Percentiles rank a stretch among this genome's conserved stretches.
Conservation (phyloP, 2,329 filamentous ascomycete genomes). For the Stachybotrys echinatus region DNA sequence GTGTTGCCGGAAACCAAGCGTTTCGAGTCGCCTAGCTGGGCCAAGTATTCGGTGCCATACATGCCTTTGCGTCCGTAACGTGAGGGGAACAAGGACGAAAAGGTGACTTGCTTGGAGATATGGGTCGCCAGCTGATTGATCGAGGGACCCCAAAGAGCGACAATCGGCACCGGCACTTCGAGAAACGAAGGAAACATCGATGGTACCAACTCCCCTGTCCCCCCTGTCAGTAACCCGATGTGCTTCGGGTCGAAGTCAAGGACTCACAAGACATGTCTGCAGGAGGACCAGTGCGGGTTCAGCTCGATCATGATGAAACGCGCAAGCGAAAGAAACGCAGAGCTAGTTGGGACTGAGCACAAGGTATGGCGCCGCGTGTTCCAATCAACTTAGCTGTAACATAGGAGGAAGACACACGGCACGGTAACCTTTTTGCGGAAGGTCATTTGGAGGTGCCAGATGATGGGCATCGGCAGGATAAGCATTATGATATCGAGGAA, state of each 20-base stretch:
- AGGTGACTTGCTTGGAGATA: neutral
- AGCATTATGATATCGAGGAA: neutral
- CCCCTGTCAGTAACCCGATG: neutral
- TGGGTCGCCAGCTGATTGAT: neutral
- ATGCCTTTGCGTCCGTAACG: neutral
- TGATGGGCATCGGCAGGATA: neutral
- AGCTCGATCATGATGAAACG: neutral
- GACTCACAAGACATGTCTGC: neutral
- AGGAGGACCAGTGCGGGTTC: neutral
- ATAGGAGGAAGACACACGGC: neutral
- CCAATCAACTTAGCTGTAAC: neutral
- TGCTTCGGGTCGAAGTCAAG: neutral
- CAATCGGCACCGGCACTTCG: neutral
- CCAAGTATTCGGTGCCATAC: neutral
- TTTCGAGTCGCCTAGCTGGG: neutral
- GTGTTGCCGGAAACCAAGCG: neutral
- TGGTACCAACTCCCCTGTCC: neutral
- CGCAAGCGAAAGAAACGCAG: neutral
- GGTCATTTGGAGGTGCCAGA: neutral
- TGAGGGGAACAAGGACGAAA: neutral
- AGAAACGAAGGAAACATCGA: neutral
- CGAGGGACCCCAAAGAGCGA: neutral
- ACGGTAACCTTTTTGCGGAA: neutral
- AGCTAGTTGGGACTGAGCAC: neutral
- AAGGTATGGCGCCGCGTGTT: neutral